Base-by-base conservation (phyloP, 768 basidiomycete genomes). In the Cystofilobasidium ferigula region DNA sequence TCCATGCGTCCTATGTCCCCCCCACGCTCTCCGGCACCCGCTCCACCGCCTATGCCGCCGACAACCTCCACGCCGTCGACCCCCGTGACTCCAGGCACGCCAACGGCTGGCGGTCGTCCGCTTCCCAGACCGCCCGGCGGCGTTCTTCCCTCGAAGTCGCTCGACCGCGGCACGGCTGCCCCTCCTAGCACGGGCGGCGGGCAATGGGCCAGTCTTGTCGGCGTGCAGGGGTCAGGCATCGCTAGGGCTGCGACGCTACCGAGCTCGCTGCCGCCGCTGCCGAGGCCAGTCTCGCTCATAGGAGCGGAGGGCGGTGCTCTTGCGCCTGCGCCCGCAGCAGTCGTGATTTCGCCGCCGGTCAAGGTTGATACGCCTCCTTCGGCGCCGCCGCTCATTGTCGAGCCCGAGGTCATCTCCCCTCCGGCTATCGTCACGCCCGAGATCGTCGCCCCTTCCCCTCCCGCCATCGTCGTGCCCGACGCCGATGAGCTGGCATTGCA, bases 111-210 rank as follows among this genome's bases (percentile, higher is more conserved):
- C n/a, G 26, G 34, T 36, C 57, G 10, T 28, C 54, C 36, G 10
- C 28, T n/a, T 2, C 54, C 54, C n/a, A n/a, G 59, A 18, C 60
- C 60, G 13, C 59, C 59, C 0, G 65, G 65, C 6, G 65, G 59
- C 8, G 56, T 67, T n/a, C 34, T 60, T 20, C 51, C 60, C 13
- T 67, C 65, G 0, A 67, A 67, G 48, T 53, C 47, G 43, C 54
- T 67, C 18, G 65, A 67, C 40, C 59, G 65, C 32, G 65, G 65
- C 12, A 28, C 45, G 26, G n/a, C 22, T 9, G 13, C 34, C 12
- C 34, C 47, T 35, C 7, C 34, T 14, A 18, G 24, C 7, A 28
- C 38, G 35, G 36, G 14, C n/a, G 34, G 16, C 28, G 63, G 38
- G 26, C 32, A 32, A 42, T 26, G 35, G 18, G 56, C 20, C 26